Evolutionary conservation across 2,329 filamentous ascomycete species (phyloP).

Genomic region (Colletotrichum spinosum): DNA sequence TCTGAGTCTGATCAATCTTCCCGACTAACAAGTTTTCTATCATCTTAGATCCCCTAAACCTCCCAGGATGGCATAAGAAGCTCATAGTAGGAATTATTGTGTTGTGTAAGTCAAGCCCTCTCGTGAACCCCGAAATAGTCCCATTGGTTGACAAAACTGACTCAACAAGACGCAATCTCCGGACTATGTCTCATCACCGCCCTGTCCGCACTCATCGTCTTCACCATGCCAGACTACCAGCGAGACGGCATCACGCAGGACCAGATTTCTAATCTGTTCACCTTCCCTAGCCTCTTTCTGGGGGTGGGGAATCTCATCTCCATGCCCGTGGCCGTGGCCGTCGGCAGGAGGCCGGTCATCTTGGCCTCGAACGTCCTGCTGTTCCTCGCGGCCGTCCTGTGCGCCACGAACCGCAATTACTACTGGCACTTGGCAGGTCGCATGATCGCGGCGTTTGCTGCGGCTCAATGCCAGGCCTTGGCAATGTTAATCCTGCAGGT

Average conservation of each 20-base stretch:
- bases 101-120: slow-evolving; percentile 12
- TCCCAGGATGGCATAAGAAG: slow-evolving; percentile 42
- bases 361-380: slow-evolving; percentile 44
- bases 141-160: not conserved
- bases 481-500: slow-evolving; percentile 26
- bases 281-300: slow-evolving; percentile 45
- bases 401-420: slow-evolving; percentile 30
- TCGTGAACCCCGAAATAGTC: too few relatives aligned
- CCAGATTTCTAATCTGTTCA: slow-evolving; percentile 43
- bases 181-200: slow-evolving; percentile 39
- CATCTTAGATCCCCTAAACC: slow-evolving; percentile 42
- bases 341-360: slow-evolving; percentile 47
- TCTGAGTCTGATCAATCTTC: not conserved
- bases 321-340: slow-evolving; percentile 48
- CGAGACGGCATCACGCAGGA: slow-evolving; percentile 32
- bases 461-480: slow-evolving; percentile 26
- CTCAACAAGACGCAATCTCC: slow-evolving; percentile 19
- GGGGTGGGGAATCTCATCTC: slow-evolving; percentile 45
- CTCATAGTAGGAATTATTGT: slow-evolving; percentile 39
- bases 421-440: slow-evolving; percentile 30
- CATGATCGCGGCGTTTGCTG: slow-evolving; percentile 23
- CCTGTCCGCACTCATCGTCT: slow-evolving; percentile 37
- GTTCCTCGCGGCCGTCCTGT: slow-evolving; percentile 41
- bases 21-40: not conserved
- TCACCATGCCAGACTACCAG: slow-evolving; percentile 40